Evolutionary conservation across 352 stramenopile species (phyloP), one percentile per base, ranked within the genome.

Genomic region (Pythium plurisporium): DNA sequence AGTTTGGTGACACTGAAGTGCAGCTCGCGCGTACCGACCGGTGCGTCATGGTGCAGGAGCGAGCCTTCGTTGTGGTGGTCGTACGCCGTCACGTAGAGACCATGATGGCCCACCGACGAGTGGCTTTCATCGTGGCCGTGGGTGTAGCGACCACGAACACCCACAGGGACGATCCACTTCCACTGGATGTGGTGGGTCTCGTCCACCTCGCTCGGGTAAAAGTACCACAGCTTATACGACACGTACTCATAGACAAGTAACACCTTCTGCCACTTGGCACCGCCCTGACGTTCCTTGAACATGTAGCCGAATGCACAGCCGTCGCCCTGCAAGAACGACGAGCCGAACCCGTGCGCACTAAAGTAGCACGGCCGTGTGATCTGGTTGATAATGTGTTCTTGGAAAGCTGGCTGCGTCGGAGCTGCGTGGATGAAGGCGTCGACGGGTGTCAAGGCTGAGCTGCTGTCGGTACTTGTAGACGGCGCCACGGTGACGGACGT

Each of bases 181-280:
- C 85, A 95, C 61, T 86, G 73, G 64, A 95, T 95, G 23, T 74
- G 65, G 30, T 93, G 76, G 5, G 74, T 77, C 58, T 88, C 78
- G 55, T 95, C 83, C 26, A 92, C 78, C 59, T 92, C 82, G 45
- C 78, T 91, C 37, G 85, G 85, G 40, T 93, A 91, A 59, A 95
- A 95, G 65, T 91, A 95, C 85, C 85, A 95, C 19, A 95, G 54
- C 63, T 95, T 95, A 70, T 93, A 84, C 36, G 81, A 90, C 40
- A 78, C 80, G 46, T 89, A 90, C 54, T 95, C 85, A 57, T 91
- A 95, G 51, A 95, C 85, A 46, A 95, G 74, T 20, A 95, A 60
- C 49, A 80, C 81, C 56, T 92, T 92, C 50, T 91, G 84, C 85
- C 85, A 95, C 61, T 87, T 76, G 3, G 66, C 64, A 1, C 68